Conservation (phyloP, 2,329 filamentous ascomycete species). For the Alternaria atra region DNA sequence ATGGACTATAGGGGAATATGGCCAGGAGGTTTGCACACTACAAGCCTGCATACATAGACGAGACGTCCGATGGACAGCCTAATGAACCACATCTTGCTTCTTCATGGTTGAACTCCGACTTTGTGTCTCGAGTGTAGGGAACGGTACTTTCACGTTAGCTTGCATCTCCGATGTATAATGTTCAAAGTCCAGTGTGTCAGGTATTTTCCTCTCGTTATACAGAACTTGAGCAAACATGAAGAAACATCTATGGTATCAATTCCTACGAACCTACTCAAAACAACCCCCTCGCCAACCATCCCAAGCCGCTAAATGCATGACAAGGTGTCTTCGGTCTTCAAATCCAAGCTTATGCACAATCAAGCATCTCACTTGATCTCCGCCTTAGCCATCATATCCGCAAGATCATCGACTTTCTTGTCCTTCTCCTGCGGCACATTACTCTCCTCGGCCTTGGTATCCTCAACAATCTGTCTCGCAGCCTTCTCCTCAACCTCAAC, state of each 20-base stretch:
- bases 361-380: slow-evolving; percentile 42
- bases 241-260: slow-evolving; percentile 15
- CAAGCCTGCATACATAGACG: slow-evolving; percentile 3
- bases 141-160: neutral
- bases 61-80: neutral
- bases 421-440: slow-evolving; percentile 76
- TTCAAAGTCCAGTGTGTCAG: neutral
- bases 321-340: neutral
- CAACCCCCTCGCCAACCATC: neutral
- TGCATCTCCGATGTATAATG: neutral
- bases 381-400: slow-evolving; percentile 78
- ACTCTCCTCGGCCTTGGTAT: slow-evolving; percentile 76
- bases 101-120: no score
- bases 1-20: neutral
- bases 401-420: slow-evolving; percentile 81
- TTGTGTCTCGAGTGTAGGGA: no score
- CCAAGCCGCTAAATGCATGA: slow-evolving; percentile 20
- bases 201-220: neutral
- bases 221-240: neutral
- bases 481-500: slow-evolving; percentile 53
- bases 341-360: neutral
- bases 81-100: neutral
- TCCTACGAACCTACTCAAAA: neutral
- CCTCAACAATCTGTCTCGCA: slow-evolving; percentile 69
- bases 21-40: neutral